Percentiles rank a stretch among this genome's conserved stretches.
These are phyloP conservation scores for Backusella psychrophila DNA, from an alignment of 192 early-diverging fungal genomes.

Conservation along the genomic window DNA sequence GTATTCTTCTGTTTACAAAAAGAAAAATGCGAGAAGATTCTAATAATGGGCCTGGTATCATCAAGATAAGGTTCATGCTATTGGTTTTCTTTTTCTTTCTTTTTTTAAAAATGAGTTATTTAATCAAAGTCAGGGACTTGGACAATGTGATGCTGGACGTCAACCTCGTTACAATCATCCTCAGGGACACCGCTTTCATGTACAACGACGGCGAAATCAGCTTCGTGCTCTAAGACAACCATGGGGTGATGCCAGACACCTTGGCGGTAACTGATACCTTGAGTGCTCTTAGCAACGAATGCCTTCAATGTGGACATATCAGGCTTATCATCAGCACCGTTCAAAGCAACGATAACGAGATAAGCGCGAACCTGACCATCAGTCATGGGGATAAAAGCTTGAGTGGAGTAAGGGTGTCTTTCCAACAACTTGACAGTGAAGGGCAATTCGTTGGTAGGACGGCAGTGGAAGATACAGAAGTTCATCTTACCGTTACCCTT, in stretches of 20 bases:
- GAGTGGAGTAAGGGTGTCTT: slow-evolving; percentile 81
- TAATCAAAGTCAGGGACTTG: slow-evolving; percentile 25
- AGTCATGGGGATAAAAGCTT: slow-evolving; percentile 83
- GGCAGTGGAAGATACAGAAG: slow-evolving; percentile 70
- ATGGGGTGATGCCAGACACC: slow-evolving; percentile 93
- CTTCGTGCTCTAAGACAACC: slow-evolving; percentile 62
- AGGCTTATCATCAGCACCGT: slow-evolving; percentile 67
- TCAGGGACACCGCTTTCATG: slow-evolving; percentile 72
- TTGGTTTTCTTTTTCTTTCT: background rate
- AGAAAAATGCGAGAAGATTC: background rate
- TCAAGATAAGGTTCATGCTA: background rate
- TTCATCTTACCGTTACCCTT: slow-evolving; percentile 52
- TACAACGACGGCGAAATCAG: slow-evolving; percentile 72
- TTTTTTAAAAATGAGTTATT: background rate
- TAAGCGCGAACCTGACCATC: slow-evolving; percentile 51
- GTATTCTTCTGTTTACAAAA: slow-evolving; percentile 3
- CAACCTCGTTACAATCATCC: slow-evolving; percentile 75
- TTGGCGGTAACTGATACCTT: slow-evolving; percentile 81
- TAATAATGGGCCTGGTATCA: background rate
- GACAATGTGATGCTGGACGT: slow-evolving; percentile 22
- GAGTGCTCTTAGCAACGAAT: slow-evolving; percentile 65
- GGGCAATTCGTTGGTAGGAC: slow-evolving; percentile 40
- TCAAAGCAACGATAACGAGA: slow-evolving; percentile 80
- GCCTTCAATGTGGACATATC: slow-evolving; percentile 71
- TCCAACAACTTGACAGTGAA: slow-evolving; percentile 76